Base-by-base conservation (phyloP, 305 asterid species). In the Caryopteris hybrid region DNA sequence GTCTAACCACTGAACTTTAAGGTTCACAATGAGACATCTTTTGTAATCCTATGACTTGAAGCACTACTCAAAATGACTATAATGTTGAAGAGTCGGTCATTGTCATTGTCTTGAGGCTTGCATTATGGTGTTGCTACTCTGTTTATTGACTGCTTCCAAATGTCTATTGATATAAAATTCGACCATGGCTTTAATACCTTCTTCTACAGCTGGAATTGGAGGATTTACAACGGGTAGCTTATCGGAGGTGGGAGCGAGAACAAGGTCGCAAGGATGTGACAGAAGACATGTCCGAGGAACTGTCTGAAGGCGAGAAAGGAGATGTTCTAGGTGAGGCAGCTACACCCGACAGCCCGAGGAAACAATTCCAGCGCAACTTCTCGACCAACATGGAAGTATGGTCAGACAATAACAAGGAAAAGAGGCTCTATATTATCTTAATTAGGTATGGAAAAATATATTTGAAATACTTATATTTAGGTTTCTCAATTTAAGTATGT, bases 161-260 rank as follows among this genome's bases (percentile, higher is more conserved):
- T n/a, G n/a, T n/a, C n/a, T n/a, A n/a, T n/a, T n/a, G n/a, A n/a
- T n/a, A n/a, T n/a, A n/a, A n/a, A n/a, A 51, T 33, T 60, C 31
- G 31, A 25, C 2, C 31, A 25, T 25, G 60, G 52, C n/a, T n/a
- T n/a, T n/a, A n/a, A n/a, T n/a, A n/a, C n/a, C n/a, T n/a, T n/a
- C n/a, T n/a, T n/a, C n/a, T n/a, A n/a, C 67, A 90, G 97, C 76
- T 92, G 89, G 97, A 86, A 60, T 82, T 71, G 95, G 98, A 90
- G 56, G 93, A 76, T 72, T 14, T 75, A 59, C 93, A 86, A 71
- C 76, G 96, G 69, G 29, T 80, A 60, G 82, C 95, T 18, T 71
- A 76, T 56, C 74, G 96, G 74, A 88, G 84, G 76, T 74, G 85
- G 84, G 97, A 90, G 74, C 79, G 88, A 42, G 98, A 92, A 71